These are phyloP conservation scores for Xanthoconium purpureum DNA, from an alignment of 768 basidiomycete species.

Conservation along the genomic window DNA sequence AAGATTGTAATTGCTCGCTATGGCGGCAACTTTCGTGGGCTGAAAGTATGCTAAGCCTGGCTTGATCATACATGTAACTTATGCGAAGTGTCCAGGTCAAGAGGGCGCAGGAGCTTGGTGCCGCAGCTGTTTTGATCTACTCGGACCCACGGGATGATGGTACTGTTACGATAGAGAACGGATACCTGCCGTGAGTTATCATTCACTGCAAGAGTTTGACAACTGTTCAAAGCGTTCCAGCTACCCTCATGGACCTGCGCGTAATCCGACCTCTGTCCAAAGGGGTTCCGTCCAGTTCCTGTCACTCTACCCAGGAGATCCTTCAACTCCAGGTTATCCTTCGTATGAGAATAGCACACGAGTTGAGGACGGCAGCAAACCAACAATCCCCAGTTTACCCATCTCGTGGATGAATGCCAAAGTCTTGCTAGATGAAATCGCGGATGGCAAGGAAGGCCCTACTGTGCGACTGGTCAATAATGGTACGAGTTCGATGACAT, in stretches of 20 bases:
- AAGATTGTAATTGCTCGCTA: conserved; percentile 81
- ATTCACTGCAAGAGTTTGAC: background rate
- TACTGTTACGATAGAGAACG: conserved; percentile 70
- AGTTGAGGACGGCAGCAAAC: conserved; percentile 57
- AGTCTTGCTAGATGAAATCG: conserved; percentile 50
- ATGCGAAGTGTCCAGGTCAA: conserved; percentile 55
- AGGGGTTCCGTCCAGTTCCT: conserved; percentile 81
- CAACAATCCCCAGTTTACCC: conserved; percentile 82
- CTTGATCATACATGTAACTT: conserved; percentile 8
- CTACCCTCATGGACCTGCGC: conserved; percentile 78
- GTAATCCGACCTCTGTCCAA: conserved; percentile 80
- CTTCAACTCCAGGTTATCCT: conserved; percentile 85
- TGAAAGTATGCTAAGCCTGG: conserved; percentile 57
- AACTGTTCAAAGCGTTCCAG: conserved; percentile 4
- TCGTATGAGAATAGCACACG: conserved; percentile 80
- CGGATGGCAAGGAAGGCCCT: conserved; percentile 35
- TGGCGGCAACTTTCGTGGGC: conserved; percentile 78
- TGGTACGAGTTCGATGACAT: conserved; percentile 34
- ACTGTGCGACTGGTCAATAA: conserved; percentile 54
- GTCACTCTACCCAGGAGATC: conserved; percentile 68
- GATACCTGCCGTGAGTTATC: conserved; percentile 54
- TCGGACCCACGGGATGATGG: conserved; percentile 89
- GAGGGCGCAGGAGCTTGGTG: conserved; percentile 86
- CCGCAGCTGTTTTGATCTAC: conserved; percentile 77
- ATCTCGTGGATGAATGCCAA: conserved; percentile 85